These are phyloP conservation scores for Pichia pseudocactophila DNA, from an alignment of 805 yeast genomes.

Conservation along the genomic window DNA sequence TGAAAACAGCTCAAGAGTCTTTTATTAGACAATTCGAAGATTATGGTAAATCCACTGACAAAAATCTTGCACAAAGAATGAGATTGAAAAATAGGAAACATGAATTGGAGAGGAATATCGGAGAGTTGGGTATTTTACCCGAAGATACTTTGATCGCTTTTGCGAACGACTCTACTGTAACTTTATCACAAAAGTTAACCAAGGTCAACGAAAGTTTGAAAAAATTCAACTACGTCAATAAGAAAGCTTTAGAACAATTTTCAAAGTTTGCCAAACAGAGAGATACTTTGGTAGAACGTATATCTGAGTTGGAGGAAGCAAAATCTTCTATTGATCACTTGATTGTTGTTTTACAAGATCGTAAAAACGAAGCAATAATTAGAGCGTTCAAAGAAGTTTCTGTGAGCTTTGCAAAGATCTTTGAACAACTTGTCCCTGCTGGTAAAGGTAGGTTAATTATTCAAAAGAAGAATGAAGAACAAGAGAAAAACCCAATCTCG, in stretches of 20 bases:
- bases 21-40: constrained; percentile 49
- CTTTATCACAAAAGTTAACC: constrained; percentile 45
- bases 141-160: constrained; percentile 65
- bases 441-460: constrained; percentile 73
- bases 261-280: constrained; percentile 64
- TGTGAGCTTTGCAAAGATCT: constrained; percentile 60
- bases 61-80: constrained; percentile 51
- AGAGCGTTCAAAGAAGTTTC: constrained; percentile 73
- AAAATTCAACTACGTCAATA: constrained; percentile 69
- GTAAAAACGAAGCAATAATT: constrained; percentile 77
- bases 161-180: constrained; percentile 36
- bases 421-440: constrained; percentile 72
- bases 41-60: constrained; percentile 57
- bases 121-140: constrained; percentile 83
- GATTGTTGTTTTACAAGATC: constrained; percentile 58
- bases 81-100: constrained; percentile 53
- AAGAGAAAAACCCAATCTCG: constrained; percentile 6
- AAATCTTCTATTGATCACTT: constrained; percentile 64
- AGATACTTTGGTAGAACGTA: constrained; percentile 54
- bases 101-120: constrained; percentile 60
- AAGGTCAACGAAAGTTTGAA: constrained; percentile 48
- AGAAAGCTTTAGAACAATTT: constrained; percentile 82
- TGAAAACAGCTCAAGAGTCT: constrained; percentile 49
- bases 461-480: constrained; percentile 31
- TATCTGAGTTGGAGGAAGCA: constrained; percentile 61